These are phyloP conservation scores for Chalciporus sp. DNA, from an alignment of 1,284 basidiomycete species.

Conservation along the genomic window DNA sequence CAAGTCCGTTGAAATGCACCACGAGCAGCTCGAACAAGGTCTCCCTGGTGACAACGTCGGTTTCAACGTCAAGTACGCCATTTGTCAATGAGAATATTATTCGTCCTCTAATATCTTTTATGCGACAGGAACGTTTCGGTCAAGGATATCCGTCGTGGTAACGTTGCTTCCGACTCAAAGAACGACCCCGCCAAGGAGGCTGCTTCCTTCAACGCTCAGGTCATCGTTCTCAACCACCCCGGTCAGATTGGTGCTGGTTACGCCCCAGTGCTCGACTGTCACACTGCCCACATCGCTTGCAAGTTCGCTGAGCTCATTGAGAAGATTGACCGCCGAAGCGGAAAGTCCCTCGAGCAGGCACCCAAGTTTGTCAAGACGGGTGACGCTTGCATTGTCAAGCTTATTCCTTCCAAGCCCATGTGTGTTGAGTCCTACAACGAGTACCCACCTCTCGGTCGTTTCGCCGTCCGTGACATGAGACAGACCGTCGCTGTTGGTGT, in stretches of 20 bases:
- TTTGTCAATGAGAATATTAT: constrained; percentile 3
- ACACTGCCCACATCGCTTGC: constrained; percentile 99
- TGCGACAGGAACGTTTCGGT: constrained; percentile 96
- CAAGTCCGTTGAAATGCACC: constrained; percentile 99
- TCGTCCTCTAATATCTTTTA: constrained; percentile 12
- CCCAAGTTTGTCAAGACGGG: constrained; percentile 99
- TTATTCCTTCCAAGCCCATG: constrained; percentile 96
- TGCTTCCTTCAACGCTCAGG: constrained; percentile 99
- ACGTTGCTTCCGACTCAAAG: constrained; percentile 99
- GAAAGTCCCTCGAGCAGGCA: constrained; percentile 84
- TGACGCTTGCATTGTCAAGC: constrained; percentile 97
- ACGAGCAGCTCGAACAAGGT: constrained; percentile 98
- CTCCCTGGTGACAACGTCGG: constrained; percentile 99
- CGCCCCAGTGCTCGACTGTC: constrained; percentile 98
- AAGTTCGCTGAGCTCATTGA: constrained; percentile 98
- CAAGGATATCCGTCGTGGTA: constrained; percentile 99
- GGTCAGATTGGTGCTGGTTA: constrained; percentile 99
- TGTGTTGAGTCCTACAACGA: constrained; percentile 97
- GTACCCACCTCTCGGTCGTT: constrained; percentile 99
- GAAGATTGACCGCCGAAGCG: constrained; percentile 99
- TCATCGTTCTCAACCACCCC: constrained; percentile 99
- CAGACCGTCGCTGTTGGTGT: constrained; percentile 97
- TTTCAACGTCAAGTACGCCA: constrained; percentile 89
- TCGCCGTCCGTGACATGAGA: constrained; percentile 98
- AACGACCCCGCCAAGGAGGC: constrained; percentile 99